phyloP scores from a whole-genome alignment of 768 basidiomycete genomes.

The Filobasidium floriforme region DNA sequence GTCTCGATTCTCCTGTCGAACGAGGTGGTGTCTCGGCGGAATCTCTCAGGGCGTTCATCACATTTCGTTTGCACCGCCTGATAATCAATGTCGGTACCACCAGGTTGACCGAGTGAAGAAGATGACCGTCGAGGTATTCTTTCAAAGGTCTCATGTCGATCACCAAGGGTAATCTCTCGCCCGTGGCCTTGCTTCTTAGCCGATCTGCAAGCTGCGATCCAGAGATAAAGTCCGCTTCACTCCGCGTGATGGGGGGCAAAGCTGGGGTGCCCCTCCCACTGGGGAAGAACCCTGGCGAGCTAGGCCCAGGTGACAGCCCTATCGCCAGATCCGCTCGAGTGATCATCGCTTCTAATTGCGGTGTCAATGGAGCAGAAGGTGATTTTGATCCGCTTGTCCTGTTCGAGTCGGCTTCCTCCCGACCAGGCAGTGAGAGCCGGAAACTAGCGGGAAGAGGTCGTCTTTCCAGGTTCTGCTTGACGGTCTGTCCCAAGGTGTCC shows the following conservation, averaged over 20 bases:
- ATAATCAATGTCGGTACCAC: slow-evolving; percentile 84
- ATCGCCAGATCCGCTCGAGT: slow-evolving; percentile 1
- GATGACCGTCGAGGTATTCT: slow-evolving; percentile 58
- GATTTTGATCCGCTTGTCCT: neutral
- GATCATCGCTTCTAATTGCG: neutral
- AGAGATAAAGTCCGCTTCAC: neutral
- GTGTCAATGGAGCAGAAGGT: neutral
- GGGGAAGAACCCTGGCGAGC: neutral
- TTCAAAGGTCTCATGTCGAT: slow-evolving; percentile 73
- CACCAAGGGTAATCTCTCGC: slow-evolving; percentile 48
- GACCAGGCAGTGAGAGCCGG: neutral
- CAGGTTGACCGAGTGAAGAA: slow-evolving; percentile 68
- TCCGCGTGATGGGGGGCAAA: neutral
- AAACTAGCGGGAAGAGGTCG: neutral
- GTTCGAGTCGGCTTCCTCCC: neutral
- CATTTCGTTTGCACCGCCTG: slow-evolving; percentile 54
- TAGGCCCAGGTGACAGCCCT: neutral
- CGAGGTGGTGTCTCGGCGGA: neutral
- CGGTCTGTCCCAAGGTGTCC: slow-evolving; percentile 3
- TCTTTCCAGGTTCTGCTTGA: slow-evolving; percentile 8
- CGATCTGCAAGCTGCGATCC: neutral
- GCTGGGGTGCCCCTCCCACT: neutral
- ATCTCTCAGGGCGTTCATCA: neutral
- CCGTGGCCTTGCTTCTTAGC: neutral
- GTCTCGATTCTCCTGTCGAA: neutral